A percentile compares a stretch with the other conserved stretches of the same genome.
Evolutionary conservation across 306 rosid species (phyloP).

Genomic region (Cucumis melo): DNA sequence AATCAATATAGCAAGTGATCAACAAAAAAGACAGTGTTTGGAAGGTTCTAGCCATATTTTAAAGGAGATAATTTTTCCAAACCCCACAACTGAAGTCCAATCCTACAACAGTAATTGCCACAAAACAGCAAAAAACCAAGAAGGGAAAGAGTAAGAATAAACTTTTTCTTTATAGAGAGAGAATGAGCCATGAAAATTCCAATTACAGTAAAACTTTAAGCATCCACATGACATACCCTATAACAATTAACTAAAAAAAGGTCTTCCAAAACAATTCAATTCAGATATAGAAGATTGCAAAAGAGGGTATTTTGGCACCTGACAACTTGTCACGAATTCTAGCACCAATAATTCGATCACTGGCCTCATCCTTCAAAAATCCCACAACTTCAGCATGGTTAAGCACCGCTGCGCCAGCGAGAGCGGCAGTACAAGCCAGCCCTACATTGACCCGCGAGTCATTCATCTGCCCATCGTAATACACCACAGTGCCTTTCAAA

Average conservation of each 20-base stretch:
- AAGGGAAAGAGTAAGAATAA: not conserved
- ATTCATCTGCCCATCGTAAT: slow-evolving; percentile 98
- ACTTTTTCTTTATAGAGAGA: not conserved
- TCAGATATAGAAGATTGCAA: not conserved
- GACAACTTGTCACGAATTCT: slow-evolving; percentile 71
- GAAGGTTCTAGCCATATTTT: not conserved
- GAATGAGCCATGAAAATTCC: not conserved
- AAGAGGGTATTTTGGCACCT: slow-evolving; percentile 30
- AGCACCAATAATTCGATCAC: slow-evolving; percentile 62
- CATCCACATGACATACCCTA: not conserved
- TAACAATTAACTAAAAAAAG: not conserved
- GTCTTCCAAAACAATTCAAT: not conserved
- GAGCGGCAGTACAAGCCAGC: slow-evolving; percentile 83
- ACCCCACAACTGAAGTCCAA: not conserved
- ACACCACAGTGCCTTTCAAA: slow-evolving; percentile 91
- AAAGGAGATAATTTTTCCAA: not conserved
- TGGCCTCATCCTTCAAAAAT: slow-evolving; percentile 68
- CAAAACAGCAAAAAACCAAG: not conserved
- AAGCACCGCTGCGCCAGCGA: slow-evolving; percentile 97
- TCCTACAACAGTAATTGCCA: not conserved
- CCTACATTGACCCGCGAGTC: slow-evolving; percentile 92
- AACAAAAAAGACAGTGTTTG: not conserved
- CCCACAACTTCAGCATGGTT: slow-evolving; percentile 86
- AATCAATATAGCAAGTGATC: not conserved
- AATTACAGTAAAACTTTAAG: not conserved